A percentile compares a stretch with the other conserved stretches of the same genome.
Conservation (phyloP, 257 asterid genomes). For the Solanum tarapatanum region DNA sequence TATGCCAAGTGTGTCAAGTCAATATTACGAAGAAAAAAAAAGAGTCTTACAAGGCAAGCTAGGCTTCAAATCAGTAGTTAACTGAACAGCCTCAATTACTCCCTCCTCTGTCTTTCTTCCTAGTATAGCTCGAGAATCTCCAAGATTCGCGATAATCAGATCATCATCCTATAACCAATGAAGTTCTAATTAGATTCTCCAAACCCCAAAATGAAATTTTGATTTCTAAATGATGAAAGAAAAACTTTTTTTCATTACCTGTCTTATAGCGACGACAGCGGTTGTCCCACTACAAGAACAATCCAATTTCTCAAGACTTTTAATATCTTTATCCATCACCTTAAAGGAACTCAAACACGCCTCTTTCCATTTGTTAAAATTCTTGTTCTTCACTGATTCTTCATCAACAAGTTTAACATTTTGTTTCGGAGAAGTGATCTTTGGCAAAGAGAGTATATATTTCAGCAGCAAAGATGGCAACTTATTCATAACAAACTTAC, state of each 20-base stretch:
- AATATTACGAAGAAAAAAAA: not conserved
- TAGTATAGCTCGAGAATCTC: conserved; percentile 71
- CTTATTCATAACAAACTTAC: conserved; percentile 58
- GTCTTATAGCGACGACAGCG: conserved; percentile 47
- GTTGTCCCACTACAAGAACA: conserved; percentile 72
- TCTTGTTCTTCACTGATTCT: conserved; percentile 20
- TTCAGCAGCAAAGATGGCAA: conserved; percentile 50
- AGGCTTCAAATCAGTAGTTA: conserved; percentile 82
- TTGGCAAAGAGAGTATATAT: conserved; percentile 30
- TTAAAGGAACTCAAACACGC: conserved; percentile 50
- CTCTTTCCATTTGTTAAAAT: conserved; percentile 51
- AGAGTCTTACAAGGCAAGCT: conserved; percentile 44
- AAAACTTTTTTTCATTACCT: conserved; percentile 20
- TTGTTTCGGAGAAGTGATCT: conserved; percentile 7
- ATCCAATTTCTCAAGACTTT: conserved; percentile 37
- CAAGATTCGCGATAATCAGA: conserved; percentile 67
- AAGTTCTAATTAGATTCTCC: not conserved
- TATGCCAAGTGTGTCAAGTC: not conserved
- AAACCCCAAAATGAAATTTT: not conserved
- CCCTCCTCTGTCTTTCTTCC: conserved; percentile 48
- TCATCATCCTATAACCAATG: conserved; percentile 40
- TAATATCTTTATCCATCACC: conserved; percentile 55
- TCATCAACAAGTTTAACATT: conserved; percentile 7
- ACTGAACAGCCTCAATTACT: conserved; percentile 34
- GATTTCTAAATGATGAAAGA: not conserved